A percentile compares a stretch with the other conserved stretches of the same genome.
Evolutionary conservation across 352 stramenopile species (phyloP).

Genomic region (Blastocystis sp.): DNA sequence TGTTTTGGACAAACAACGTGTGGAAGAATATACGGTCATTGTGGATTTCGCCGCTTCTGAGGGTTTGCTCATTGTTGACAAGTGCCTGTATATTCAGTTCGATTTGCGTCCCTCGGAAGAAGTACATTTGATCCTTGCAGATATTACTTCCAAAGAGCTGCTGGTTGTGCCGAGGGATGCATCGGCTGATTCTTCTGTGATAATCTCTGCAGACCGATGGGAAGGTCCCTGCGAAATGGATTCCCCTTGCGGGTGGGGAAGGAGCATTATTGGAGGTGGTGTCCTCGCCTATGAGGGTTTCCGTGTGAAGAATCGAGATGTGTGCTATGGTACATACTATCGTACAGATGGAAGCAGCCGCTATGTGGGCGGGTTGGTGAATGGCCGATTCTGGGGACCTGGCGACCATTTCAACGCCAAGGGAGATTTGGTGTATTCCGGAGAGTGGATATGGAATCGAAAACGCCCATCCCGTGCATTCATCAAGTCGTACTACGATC

Average conservation of each 20-base stretch:
- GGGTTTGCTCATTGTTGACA: background rate
- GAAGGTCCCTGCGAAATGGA: background rate
- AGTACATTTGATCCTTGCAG: background rate
- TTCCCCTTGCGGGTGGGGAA: no score
- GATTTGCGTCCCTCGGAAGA: background rate
- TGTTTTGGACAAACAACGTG: background rate
- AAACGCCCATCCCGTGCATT: background rate
- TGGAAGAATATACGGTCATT: background rate
- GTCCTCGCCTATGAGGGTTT: background rate
- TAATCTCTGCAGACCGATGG: background rate
- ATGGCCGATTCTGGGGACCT: background rate
- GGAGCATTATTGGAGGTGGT: background rate
- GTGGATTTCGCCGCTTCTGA: background rate
- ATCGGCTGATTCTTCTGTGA: no score
- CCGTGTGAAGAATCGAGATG: background rate
- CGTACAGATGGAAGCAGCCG: background rate
- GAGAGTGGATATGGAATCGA: background rate
- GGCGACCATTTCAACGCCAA: background rate
- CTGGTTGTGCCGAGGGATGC: background rate
- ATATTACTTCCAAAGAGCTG: background rate
- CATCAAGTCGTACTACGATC: background rate
- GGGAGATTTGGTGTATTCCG: background rate
- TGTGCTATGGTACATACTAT: background rate
- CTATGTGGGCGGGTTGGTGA: background rate
- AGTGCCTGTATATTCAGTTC: background rate